These are phyloP conservation scores for Penstemon barbatus DNA, from an alignment of 257 asterid species.

Conservation along the genomic window DNA sequence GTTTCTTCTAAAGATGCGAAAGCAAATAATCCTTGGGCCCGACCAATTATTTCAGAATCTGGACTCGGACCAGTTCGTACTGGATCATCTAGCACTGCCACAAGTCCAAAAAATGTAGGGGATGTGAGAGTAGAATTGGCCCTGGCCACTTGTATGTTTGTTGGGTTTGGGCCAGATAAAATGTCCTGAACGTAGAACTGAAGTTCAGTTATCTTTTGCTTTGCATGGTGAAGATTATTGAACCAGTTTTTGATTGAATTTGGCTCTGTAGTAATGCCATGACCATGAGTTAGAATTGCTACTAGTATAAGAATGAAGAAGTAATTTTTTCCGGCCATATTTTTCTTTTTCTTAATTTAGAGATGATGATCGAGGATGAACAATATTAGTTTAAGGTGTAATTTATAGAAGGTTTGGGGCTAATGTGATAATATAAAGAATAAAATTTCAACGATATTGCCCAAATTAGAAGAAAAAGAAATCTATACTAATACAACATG, in stretches of 20 bases:
- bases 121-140: constrained; percentile 29
- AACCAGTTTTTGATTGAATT: constrained; percentile 13
- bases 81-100: constrained; percentile 35
- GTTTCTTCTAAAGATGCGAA: constrained; percentile 28
- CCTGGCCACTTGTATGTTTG: constrained; percentile 23
- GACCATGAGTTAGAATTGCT: background rate
- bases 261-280: background rate
- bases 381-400: background rate
- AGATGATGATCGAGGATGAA: background rate
- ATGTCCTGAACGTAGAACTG: constrained; percentile 40
- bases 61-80: constrained; percentile 29
- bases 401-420: background rate
- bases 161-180: constrained; percentile 25
- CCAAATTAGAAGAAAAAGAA: no score
- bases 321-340: constrained; percentile 12
- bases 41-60: constrained; percentile 35
- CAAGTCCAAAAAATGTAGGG: constrained; percentile 28
- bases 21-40: constrained; percentile 38
- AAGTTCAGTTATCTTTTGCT: constrained; percentile 27
- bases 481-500: no score
- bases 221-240: background rate
- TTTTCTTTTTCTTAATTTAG: background rate
- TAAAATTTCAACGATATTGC: no score
- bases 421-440: no score
- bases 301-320: constrained; percentile 11